Conservation (phyloP, 1,284 basidiomycete genomes). For the Inonotus obliquus region DNA sequence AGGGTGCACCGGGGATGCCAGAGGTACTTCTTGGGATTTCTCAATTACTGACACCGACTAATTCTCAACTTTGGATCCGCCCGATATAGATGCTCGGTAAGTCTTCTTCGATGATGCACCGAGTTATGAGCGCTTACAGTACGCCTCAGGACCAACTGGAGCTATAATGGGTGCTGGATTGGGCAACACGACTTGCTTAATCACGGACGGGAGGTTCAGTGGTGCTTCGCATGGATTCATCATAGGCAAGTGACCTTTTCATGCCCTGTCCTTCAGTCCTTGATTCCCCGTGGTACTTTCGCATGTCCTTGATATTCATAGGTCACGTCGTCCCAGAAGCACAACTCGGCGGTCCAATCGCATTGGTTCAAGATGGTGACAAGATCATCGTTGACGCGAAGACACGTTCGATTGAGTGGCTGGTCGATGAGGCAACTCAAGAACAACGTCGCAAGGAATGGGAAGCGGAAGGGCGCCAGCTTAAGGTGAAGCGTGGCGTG, state of each 20-base stretch:
- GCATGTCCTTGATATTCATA: slow-evolving; percentile 23
- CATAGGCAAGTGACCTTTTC: slow-evolving; percentile 41
- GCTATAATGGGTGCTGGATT: slow-evolving; percentile 92
- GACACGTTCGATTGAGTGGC: slow-evolving; percentile 76
- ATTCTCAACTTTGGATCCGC: neutral
- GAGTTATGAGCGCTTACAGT: neutral
- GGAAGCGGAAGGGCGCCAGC: slow-evolving; percentile 59
- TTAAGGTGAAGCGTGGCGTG: slow-evolving; percentile 71
- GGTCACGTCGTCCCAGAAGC: slow-evolving; percentile 93
- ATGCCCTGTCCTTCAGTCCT: neutral
- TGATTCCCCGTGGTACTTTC: neutral
- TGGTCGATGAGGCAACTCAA: slow-evolving; percentile 79
- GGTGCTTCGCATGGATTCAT: slow-evolving; percentile 68
- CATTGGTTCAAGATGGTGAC: slow-evolving; percentile 91
- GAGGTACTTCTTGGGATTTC: slow-evolving; percentile 44
- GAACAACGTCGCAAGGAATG: slow-evolving; percentile 66
- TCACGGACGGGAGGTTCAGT: slow-evolving; percentile 96
- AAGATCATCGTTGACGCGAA: slow-evolving; percentile 78
- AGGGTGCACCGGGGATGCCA: slow-evolving; percentile 96
- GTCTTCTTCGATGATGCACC: neutral
- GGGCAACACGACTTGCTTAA: slow-evolving; percentile 83
- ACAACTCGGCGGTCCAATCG: slow-evolving; percentile 92
- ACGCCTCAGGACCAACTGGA: slow-evolving; percentile 66
- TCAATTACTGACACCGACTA: neutral
- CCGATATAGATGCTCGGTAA: slow-evolving; percentile 45